Conservation (phyloP, 2,329 filamentous ascomycete genomes). For the Neospermospora avenae region DNA sequence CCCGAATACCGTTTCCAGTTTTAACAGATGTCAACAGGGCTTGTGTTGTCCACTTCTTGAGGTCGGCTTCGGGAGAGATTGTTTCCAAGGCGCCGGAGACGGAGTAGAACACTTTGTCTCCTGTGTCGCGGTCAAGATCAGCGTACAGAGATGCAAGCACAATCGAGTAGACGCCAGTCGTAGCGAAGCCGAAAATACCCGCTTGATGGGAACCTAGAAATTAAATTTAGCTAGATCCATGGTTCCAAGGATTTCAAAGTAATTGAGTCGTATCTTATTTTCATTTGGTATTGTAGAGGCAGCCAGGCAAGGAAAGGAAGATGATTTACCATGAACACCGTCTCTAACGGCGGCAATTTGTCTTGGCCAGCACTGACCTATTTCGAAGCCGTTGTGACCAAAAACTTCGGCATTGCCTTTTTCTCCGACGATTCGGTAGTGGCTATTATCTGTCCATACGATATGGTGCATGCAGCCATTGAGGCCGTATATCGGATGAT, state of each 20-base stretch:
- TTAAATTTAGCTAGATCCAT: too few species aligned
- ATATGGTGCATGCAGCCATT: constrained; percentile 1
- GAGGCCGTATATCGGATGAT: not conserved
- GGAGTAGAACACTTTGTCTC: not conserved
- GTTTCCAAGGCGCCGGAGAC: not conserved
- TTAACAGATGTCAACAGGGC: not conserved
- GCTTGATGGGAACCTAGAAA: not conserved
- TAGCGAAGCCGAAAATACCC: not conserved
- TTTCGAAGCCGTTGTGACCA: not conserved
- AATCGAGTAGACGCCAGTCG: not conserved
- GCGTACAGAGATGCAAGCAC: not conserved
- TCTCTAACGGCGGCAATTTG: constrained; percentile 3
- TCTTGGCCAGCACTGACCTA: not conserved
- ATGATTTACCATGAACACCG: constrained; percentile 1
- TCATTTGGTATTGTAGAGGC: too few species aligned
- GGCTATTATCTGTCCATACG: too few species aligned
- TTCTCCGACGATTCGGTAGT: not conserved
- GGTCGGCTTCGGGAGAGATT: not conserved
- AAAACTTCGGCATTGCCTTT: not conserved
- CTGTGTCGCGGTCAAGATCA: not conserved
- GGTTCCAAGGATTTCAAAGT: too few species aligned
- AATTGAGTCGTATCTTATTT: too few species aligned
- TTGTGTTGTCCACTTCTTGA: not conserved
- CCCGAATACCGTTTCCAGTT: not conserved
- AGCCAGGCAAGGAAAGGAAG: too few species aligned